Evolutionary conservation across 2,329 filamentous ascomycete species (phyloP).

Genomic region (Alternaria sp.): DNA sequence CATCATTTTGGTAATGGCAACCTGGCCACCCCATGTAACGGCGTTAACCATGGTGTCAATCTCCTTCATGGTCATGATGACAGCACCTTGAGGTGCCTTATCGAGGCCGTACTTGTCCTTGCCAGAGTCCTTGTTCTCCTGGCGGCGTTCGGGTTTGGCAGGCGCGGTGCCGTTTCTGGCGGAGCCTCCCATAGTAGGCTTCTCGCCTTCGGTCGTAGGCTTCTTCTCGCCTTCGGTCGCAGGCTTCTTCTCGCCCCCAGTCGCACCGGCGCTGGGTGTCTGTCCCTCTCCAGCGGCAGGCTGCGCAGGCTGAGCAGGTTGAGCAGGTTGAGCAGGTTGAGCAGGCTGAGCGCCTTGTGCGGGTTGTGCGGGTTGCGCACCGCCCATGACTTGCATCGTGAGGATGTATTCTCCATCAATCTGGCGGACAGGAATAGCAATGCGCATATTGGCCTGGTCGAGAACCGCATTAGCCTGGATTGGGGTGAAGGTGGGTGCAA

Average conservation of each 20-base stretch:
- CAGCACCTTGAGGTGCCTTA: conserved; percentile 35
- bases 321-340: conserved; percentile 6
- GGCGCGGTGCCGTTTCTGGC: conserved; percentile 25
- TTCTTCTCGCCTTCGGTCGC: conserved; percentile 14
- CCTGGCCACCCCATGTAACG: conserved; percentile 41
- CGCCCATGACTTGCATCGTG: conserved; percentile 42
- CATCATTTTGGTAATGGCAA: conserved; percentile 48
- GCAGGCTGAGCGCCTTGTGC: too few species aligned
- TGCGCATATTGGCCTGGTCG: conserved; percentile 49
- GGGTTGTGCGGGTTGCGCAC: conserved; percentile 16
- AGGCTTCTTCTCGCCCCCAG: conserved; percentile 12
- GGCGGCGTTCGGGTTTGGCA: conserved; percentile 27
- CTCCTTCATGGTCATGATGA: conserved; percentile 48
- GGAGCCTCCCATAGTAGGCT: conserved; percentile 16
- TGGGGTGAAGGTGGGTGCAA: conserved; percentile 50
- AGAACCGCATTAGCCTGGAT: conserved; percentile 47
- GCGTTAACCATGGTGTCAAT: conserved; percentile 45
- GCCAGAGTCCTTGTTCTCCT: conserved; percentile 20
- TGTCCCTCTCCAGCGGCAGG: conserved; percentile 14
- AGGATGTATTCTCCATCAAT: conserved; percentile 51
- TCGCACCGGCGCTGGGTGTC: conserved; percentile 11
- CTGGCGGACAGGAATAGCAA: conserved; percentile 48
- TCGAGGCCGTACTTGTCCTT: conserved; percentile 35
- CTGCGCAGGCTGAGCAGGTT: not conserved
- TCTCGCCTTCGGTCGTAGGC: conserved; percentile 15